Percentiles rank a stretch among this genome's conserved stretches.
Conservation (phyloP, 2,329 filamentous ascomycete species). For the Emergomyces pasteurianus region DNA sequence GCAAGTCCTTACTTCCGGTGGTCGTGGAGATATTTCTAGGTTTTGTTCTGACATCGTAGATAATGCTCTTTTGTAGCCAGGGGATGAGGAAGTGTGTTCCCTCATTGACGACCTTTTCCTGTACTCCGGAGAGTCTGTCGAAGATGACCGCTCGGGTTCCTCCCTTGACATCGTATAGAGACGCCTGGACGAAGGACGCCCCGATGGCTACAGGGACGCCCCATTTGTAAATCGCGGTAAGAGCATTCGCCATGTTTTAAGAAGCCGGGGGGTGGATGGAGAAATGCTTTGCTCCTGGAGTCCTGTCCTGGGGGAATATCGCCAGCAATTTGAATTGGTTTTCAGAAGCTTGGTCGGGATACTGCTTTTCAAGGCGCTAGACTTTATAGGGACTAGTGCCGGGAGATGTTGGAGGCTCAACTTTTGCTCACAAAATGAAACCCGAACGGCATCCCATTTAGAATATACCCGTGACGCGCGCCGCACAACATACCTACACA, state of each 20-base stretch:
- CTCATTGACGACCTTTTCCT: slow-evolving; percentile 85
- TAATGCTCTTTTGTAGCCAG: slow-evolving; percentile 87
- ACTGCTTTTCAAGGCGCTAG: slow-evolving; percentile 20
- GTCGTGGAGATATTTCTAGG: slow-evolving; percentile 95
- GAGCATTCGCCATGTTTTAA: slow-evolving; percentile 36
- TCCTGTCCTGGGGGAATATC: neutral
- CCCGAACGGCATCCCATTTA: slow-evolving; percentile 4
- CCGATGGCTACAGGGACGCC: slow-evolving; percentile 64
- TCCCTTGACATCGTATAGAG: slow-evolving; percentile 94
- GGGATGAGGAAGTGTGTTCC: slow-evolving; percentile 94
- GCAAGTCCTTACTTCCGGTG: slow-evolving; percentile 95
- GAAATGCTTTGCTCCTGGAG: slow-evolving; percentile 5
- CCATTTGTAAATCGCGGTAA: slow-evolving; percentile 27
- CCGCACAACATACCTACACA: neutral
- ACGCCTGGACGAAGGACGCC: slow-evolving; percentile 55
- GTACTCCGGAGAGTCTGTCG: slow-evolving; percentile 82
- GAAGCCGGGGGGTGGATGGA: neutral
- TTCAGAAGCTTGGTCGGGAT: slow-evolving; percentile 10
- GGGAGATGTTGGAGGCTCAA: slow-evolving; percentile 10
- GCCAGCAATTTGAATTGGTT: neutral
- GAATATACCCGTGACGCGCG: neutral
- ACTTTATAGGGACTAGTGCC: slow-evolving; percentile 27
- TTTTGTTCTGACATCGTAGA: slow-evolving; percentile 96
- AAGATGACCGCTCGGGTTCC: slow-evolving; percentile 95
- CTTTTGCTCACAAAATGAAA: slow-evolving; percentile 19